Percentiles rank a stretch among this genome's conserved stretches.
phyloP scores from a whole-genome alignment of 768 basidiomycete species.

The Hypholoma sublateritium region DNA sequence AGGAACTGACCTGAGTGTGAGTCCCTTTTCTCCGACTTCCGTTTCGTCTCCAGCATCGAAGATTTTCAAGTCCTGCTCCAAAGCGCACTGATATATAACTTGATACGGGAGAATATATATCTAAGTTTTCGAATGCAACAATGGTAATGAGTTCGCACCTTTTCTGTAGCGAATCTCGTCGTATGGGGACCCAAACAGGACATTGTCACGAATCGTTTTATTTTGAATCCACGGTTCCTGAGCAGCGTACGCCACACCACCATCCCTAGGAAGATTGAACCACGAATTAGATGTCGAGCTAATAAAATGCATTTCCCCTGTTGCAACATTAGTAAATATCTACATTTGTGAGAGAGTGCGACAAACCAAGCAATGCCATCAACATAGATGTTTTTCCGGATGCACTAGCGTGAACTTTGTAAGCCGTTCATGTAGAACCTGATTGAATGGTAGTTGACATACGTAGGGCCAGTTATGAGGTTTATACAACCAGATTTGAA shows the following conservation, averaged over 20 bases:
- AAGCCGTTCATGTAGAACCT: neutral
- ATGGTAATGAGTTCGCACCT: constrained; percentile 12
- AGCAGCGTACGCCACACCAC: constrained; percentile 72
- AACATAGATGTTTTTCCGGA: constrained; percentile 61
- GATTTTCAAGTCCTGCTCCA: constrained; percentile 68
- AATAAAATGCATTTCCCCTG: constrained; percentile 61
- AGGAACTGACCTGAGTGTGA: constrained; percentile 41
- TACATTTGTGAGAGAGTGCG: no score
- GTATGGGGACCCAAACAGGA: constrained; percentile 72
- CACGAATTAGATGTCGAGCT: constrained; percentile 49
- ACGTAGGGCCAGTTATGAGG: constrained; percentile 57
- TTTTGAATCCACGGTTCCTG: constrained; percentile 84
- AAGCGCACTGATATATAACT: constrained; percentile 67
- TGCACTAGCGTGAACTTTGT: constrained; percentile 17
- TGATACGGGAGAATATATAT: neutral
- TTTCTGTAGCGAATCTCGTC: constrained; percentile 74
- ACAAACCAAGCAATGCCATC: constrained; percentile 45
- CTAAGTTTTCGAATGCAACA: neutral
- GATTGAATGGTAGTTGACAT: neutral
- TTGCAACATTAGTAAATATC: neutral
- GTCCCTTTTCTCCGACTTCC: constrained; percentile 68
- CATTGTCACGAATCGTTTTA: constrained; percentile 75
- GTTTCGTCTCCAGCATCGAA: constrained; percentile 64
- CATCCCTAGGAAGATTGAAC: constrained; percentile 62
- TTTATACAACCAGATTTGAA: constrained; percentile 59